Conservation (phyloP, 345 rosid species). For the Citrus maxima region DNA sequence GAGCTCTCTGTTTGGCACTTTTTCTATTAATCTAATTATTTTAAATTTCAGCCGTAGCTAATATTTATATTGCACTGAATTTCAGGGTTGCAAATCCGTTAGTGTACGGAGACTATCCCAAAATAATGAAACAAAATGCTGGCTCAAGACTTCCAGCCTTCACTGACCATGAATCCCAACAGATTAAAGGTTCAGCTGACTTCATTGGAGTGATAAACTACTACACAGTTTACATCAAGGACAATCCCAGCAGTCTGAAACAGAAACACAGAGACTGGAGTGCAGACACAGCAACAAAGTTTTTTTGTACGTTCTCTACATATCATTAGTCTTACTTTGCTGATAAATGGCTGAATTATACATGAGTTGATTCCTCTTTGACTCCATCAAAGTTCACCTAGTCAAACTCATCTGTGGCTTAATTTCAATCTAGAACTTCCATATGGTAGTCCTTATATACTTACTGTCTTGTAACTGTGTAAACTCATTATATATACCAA, state of each 20-base stretch:
- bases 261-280: slow-evolving; percentile 25
- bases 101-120: slow-evolving; percentile 75
- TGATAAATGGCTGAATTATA: not conserved
- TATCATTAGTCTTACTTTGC: not conserved
- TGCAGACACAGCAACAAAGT: slow-evolving; percentile 29
- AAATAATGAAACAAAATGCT: slow-evolving; percentile 48
- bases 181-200: slow-evolving; percentile 61
- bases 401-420: not conserved
- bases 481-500: not conserved
- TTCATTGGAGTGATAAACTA: slow-evolving; percentile 58
- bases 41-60: not conserved
- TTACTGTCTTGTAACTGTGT: not conserved
- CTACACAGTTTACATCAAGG: slow-evolving; percentile 21
- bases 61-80: not conserved
- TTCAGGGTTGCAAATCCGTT: slow-evolving; percentile 65
- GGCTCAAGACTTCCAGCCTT: slow-evolving; percentile 71
- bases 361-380: not conserved
- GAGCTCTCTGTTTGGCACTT: not conserved
- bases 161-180: slow-evolving; percentile 47
- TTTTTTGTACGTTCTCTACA: slow-evolving; percentile 24
- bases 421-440: not conserved
- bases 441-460: not conserved
- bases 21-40: too few species aligned
- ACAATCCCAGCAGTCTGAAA: slow-evolving; percentile 23
- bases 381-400: not conserved